phyloP scores from a whole-genome alignment of 2,329 filamentous ascomycete species.

The Penicillium frequentans region DNA sequence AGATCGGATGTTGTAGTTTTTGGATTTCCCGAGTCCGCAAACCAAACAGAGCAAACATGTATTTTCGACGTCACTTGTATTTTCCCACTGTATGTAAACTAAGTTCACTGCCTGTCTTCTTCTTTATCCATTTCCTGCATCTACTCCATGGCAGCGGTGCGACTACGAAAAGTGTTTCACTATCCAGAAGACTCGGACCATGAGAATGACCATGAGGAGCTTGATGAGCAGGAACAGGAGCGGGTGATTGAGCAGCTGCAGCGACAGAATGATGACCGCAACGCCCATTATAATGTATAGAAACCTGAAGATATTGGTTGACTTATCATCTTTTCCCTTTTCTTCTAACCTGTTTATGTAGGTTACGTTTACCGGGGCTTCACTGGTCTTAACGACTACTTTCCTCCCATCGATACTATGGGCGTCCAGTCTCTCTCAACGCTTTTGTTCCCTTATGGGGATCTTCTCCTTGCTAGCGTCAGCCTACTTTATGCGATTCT shows the following conservation, averaged over 20 bases:
- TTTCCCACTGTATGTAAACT: background rate
- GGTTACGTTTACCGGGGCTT: slow-evolving; percentile 38
- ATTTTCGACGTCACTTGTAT: slow-evolving; percentile 3
- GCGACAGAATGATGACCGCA: slow-evolving; percentile 37
- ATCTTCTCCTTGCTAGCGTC: slow-evolving; percentile 39
- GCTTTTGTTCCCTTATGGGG: slow-evolving; percentile 31
- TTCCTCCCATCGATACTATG: slow-evolving; percentile 36
- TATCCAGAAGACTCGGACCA: slow-evolving; percentile 64
- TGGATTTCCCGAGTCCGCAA: slow-evolving; percentile 5
- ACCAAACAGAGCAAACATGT: slow-evolving; percentile 30
- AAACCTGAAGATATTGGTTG: background rate
- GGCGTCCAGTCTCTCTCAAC: slow-evolving; percentile 18
- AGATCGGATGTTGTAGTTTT: slow-evolving; percentile 6
- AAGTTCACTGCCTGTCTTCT: background rate
- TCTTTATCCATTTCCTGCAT: background rate
- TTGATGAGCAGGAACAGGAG: slow-evolving; percentile 69
- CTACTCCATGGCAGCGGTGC: slow-evolving; percentile 52
- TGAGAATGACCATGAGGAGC: slow-evolving; percentile 57
- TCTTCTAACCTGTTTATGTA: slow-evolving; percentile 12
- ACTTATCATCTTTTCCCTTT: background rate
- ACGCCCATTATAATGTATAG: slow-evolving; percentile 42
- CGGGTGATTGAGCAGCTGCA: slow-evolving; percentile 39
- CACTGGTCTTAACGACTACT: slow-evolving; percentile 30
- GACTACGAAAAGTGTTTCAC: slow-evolving; percentile 73
- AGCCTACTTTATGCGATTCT: slow-evolving; percentile 38